These are phyloP conservation scores for Begonia masoniana DNA, from an alignment of 306 rosid species.

Conservation along the genomic window DNA sequence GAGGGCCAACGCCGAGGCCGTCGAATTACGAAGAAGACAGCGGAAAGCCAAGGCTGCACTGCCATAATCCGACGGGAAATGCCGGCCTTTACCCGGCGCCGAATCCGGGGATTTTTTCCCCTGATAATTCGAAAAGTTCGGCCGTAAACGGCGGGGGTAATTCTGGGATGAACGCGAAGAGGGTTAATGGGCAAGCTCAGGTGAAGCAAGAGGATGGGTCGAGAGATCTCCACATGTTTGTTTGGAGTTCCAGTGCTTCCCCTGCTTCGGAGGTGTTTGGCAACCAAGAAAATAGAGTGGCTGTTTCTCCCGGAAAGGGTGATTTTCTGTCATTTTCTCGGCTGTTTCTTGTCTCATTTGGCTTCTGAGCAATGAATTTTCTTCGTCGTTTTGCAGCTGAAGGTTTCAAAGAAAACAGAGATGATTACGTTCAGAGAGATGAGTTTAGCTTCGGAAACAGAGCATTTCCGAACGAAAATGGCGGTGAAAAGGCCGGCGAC, in stretches of 20 bases:
- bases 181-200: slow-evolving; percentile 40
- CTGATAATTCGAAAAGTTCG: slow-evolving; percentile 33
- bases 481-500: slow-evolving; percentile 31
- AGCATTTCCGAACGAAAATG: slow-evolving; percentile 20
- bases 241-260: slow-evolving; percentile 83
- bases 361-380: neutral
- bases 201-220: slow-evolving; percentile 35
- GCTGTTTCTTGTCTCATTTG: neutral
- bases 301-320: slow-evolving; percentile 82
- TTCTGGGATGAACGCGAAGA: slow-evolving; percentile 13
- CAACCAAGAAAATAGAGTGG: slow-evolving; percentile 50
- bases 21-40: slow-evolving; percentile 63
- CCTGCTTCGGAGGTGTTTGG: slow-evolving; percentile 82
- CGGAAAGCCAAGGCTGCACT: slow-evolving; percentile 36
- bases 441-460: slow-evolving; percentile 82
- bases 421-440: slow-evolving; percentile 57
- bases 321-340: neutral
- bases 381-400: slow-evolving; percentile 28
- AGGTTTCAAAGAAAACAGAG: slow-evolving; percentile 51
- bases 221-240: slow-evolving; percentile 81
- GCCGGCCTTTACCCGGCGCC: slow-evolving; percentile 57
- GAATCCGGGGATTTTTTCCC: slow-evolving; percentile 82
- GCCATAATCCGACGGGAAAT: slow-evolving; percentile 10
- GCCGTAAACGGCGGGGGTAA: neutral
- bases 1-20: slow-evolving; percentile 71